phyloP scores from a whole-genome alignment of 495 filamentous ascomycete species.

The Aspergillus asperescens region DNA sequence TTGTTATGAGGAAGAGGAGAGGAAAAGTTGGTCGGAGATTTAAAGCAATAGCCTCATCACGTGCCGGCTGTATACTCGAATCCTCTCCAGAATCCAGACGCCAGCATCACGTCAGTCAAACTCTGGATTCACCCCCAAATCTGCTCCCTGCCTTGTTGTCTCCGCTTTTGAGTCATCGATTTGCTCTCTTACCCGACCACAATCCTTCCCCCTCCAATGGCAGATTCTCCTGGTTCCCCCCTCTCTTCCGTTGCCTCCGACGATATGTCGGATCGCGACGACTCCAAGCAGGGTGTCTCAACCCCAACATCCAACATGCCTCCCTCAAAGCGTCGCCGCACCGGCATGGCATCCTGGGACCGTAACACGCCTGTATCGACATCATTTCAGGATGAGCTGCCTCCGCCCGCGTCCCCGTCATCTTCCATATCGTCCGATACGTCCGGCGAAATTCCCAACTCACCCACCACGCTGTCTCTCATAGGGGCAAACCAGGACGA shows the following conservation, averaged over 20 bases:
- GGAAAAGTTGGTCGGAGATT: not conserved
- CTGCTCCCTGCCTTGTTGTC: not conserved
- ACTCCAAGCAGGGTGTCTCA: slow-evolving; percentile 42
- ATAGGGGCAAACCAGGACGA: slow-evolving; percentile 58
- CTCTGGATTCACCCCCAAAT: not conserved
- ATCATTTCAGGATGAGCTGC: slow-evolving; percentile 32
- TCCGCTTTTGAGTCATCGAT: slow-evolving; percentile 6
- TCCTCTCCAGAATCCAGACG: slow-evolving; percentile 8
- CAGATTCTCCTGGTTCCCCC: slow-evolving; percentile 46
- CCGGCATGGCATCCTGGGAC: slow-evolving; percentile 45
- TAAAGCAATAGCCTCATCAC: slow-evolving; percentile 27
- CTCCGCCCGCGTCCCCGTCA: slow-evolving; percentile 38
- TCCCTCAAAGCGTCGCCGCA: slow-evolving; percentile 49
- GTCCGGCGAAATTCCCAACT: slow-evolving; percentile 65
- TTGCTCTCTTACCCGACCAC: slow-evolving; percentile 9
- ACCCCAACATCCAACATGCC: slow-evolving; percentile 43
- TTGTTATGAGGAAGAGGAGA: slow-evolving; percentile 7
- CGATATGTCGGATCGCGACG: slow-evolving; percentile 46
- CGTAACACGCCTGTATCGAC: slow-evolving; percentile 46
- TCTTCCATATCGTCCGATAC: slow-evolving; percentile 79
- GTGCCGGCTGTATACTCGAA: slow-evolving; percentile 25
- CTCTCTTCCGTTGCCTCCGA: slow-evolving; percentile 49
- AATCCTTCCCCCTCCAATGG: slow-evolving; percentile 27
- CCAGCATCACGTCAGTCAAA: slow-evolving; percentile 9
- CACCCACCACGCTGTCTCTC: slow-evolving; percentile 38